Conservation (phyloP, 768 basidiomycete genomes). For the Kwoniella newhampshirensis region DNA sequence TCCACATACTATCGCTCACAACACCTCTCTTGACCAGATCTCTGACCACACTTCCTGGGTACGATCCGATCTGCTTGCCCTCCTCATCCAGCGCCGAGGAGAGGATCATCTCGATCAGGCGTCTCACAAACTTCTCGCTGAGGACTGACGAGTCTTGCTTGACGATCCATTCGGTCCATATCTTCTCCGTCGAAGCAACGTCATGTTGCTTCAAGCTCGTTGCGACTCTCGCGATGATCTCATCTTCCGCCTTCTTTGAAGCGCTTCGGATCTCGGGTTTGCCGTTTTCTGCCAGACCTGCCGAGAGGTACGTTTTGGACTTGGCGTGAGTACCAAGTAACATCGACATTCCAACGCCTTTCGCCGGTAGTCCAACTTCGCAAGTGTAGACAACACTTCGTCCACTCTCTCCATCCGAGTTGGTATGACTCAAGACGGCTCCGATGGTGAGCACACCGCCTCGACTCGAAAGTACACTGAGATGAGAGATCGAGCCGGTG, state of each 20-base stretch:
- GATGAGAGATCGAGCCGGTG: constrained; percentile 20
- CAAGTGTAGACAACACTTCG: constrained; percentile 40
- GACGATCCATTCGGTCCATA: constrained; percentile 2
- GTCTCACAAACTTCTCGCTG: constrained; percentile 19
- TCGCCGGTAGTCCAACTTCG: constrained; percentile 31
- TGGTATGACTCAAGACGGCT: constrained; percentile 25
- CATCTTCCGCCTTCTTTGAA: neutral
- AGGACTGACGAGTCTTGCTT: neutral
- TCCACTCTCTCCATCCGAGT: constrained; percentile 25
- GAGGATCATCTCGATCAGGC: constrained; percentile 21
- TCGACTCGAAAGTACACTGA: constrained; percentile 17
- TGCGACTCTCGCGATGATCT: constrained; percentile 2
- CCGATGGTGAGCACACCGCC: constrained; percentile 20
- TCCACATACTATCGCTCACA: constrained; percentile 40
- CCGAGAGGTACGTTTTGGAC: constrained; percentile 23
- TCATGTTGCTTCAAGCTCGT: constrained; percentile 9
- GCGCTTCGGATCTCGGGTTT: neutral
- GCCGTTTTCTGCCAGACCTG: neutral
- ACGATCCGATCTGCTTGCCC: constrained; percentile 19
- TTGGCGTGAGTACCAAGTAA: constrained; percentile 30
- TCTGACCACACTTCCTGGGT: constrained; percentile 29
- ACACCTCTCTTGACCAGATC: constrained; percentile 24
- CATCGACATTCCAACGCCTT: constrained; percentile 37
- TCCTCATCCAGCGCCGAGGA: constrained; percentile 18
- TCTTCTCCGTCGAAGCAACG: neutral